Evolutionary conservation across 2,329 filamentous ascomycete genomes (phyloP).

Genomic region (Trichoderma atrobrunneum): DNA sequence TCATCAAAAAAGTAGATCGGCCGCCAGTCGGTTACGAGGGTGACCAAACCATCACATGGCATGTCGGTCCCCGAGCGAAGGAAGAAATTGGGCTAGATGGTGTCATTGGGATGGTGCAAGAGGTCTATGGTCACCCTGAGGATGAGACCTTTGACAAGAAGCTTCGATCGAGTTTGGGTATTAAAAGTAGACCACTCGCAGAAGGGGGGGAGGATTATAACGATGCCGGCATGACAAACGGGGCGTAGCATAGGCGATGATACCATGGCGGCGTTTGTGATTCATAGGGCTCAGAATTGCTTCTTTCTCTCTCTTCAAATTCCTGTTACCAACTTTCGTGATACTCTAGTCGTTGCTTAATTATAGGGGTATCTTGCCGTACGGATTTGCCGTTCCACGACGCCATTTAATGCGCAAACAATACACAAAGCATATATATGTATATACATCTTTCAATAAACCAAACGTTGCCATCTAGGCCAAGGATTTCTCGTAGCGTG

Average conservation of each 20-base stretch:
- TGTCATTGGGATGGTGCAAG: conserved; percentile 66
- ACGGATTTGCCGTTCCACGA: background rate
- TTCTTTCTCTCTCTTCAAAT: background rate
- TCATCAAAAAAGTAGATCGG: conserved; percentile 70
- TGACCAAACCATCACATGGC: conserved; percentile 76
- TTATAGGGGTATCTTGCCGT: conserved; percentile 9
- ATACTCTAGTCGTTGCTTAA: background rate
- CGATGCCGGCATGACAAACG: conserved; percentile 20
- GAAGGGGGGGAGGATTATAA: conserved; percentile 28
- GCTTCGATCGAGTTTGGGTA: conserved; percentile 59
- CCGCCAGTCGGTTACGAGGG: conserved; percentile 53
- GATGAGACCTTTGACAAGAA: conserved; percentile 57
- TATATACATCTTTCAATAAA: background rate
- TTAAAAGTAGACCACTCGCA: conserved; percentile 34
- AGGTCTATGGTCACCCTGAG: conserved; percentile 53
- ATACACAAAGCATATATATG: background rate
- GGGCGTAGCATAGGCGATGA: background rate
- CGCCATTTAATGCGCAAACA: background rate
- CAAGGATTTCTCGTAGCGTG: background rate
- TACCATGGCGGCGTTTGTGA: background rate
- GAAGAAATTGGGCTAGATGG: conserved; percentile 78
- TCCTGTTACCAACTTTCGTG: background rate
- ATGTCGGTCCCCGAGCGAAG: conserved; percentile 80
- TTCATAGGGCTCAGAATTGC: background rate
- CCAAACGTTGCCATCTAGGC: background rate